Conservation (phyloP, 2,329 filamentous ascomycete genomes). For the Ophiosphaerella korrae region DNA sequence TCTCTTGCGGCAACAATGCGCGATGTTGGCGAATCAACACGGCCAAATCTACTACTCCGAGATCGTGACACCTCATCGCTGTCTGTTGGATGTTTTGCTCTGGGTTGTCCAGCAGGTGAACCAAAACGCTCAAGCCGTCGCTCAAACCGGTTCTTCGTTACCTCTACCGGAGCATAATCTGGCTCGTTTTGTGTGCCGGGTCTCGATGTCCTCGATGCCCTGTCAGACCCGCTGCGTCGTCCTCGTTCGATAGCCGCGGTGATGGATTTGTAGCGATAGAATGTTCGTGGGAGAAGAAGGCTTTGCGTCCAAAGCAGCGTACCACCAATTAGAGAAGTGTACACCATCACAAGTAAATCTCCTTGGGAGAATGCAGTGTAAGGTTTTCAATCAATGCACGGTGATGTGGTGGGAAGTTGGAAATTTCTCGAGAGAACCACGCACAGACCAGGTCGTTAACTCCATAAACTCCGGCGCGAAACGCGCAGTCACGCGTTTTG, state of each 20-base stretch:
- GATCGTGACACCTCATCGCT: background rate
- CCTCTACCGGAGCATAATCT: background rate
- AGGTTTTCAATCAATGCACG: background rate
- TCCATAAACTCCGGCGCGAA: slow-evolving; percentile 4
- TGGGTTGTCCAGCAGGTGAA: background rate
- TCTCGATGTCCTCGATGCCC: slow-evolving; percentile 12
- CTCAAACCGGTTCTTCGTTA: slow-evolving; percentile 5
- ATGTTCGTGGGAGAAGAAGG: slow-evolving; percentile 17
- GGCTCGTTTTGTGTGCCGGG: slow-evolving; percentile 11
- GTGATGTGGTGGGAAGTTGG: background rate
- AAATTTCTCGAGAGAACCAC: background rate
- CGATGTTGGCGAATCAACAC: slow-evolving; percentile 6
- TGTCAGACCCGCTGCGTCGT: slow-evolving; percentile 16
- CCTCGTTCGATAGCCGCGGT: slow-evolving; percentile 41
- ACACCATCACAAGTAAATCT: slow-evolving; percentile 24
- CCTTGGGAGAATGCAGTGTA: background rate
- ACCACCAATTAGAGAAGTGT: slow-evolving; percentile 18
- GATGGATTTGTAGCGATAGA: slow-evolving; percentile 39
- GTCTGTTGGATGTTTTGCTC: background rate
- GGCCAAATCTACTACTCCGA: slow-evolving; percentile 11
- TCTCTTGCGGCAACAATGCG: slow-evolving; percentile 2
- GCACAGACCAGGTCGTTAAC: slow-evolving; percentile 4
- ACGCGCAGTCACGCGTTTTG: slow-evolving; percentile 19
- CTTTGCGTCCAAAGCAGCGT: slow-evolving; percentile 21
- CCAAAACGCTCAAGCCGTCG: slow-evolving; percentile 13